Conservation (phyloP, 179 eudicot genomes). For the Corrigiola litoralis region DNA sequence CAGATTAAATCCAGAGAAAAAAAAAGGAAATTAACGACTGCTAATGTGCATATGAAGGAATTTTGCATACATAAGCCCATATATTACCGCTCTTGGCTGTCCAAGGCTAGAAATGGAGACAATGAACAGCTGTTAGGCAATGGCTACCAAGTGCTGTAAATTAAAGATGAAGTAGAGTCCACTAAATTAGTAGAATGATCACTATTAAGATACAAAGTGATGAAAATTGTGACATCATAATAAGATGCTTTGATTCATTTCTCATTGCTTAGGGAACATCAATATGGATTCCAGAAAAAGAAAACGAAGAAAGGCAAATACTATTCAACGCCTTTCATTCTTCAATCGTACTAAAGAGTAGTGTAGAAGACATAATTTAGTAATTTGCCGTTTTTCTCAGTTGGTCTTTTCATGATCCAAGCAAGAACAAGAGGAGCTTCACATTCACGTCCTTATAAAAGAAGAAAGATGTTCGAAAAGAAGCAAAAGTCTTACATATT, state of each 20-base stretch:
- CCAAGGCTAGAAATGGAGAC: no score
- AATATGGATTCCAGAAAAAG: no score
- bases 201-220: not conserved
- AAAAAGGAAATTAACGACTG: no score
- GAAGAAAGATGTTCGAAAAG: constrained; percentile 2
- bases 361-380: not conserved
- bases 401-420: not conserved
- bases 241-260: no score
- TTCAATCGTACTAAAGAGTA: no score
- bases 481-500: constrained; percentile 67
- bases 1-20: no score
- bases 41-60: no score
- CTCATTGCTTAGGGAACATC: no score
- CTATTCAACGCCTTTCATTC: no score
- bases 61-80: not conserved
- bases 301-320: no score
- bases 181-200: not conserved
- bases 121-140: no score
- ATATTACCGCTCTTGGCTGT: not conserved
- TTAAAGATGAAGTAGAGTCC: not conserved
- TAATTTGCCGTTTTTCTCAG: not conserved
- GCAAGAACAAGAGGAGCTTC: not conserved
- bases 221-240: not conserved
- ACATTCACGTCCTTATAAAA: not conserved
- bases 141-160: not conserved